Percentiles rank a stretch among this genome's conserved stretches.
Evolutionary conservation across 331 rosid genomes (phyloP).

Genomic region (Prunus yedoensis): DNA sequence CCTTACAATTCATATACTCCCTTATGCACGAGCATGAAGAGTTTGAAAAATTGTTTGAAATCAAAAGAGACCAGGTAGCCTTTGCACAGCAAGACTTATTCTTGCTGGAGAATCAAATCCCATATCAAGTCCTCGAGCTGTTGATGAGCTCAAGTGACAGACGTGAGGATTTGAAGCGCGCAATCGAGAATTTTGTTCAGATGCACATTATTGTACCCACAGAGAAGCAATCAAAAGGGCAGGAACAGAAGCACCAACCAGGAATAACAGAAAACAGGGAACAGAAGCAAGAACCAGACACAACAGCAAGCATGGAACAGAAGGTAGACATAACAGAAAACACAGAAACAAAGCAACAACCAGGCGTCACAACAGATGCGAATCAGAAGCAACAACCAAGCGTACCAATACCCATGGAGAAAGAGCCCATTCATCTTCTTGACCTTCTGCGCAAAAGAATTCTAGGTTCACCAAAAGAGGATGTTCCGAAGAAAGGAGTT

Average conservation of each 20-base stretch:
- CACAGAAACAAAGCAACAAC: not conserved
- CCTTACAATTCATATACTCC: constrained; percentile 7
- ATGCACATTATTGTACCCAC: not conserved
- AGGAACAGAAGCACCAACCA: not conserved
- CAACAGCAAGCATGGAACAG: not conserved
- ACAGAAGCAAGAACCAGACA: not conserved
- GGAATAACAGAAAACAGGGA: not conserved
- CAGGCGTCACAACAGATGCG: no score
- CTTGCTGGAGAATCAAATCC: constrained; percentile 26
- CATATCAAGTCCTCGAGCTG: constrained; percentile 1
- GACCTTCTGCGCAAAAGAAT: not conserved
- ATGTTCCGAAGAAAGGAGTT: not conserved
- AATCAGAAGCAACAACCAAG: not conserved
- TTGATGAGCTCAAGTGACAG: not conserved
- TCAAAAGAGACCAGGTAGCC: not conserved
- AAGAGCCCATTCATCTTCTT: constrained; percentile 18
- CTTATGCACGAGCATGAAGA: not conserved
- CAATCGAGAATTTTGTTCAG: not conserved
- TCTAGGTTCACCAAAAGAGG: not conserved
- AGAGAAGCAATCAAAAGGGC: not conserved
- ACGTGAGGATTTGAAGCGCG: fast-evolving
- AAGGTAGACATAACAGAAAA: not conserved
- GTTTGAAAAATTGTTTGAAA: not conserved
- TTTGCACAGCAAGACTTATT: constrained; percentile 12
- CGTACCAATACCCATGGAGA: not conserved